Evolutionary conservation across 768 basidiomycete genomes (phyloP).

Genomic region (Dioszegia crocea): DNA sequence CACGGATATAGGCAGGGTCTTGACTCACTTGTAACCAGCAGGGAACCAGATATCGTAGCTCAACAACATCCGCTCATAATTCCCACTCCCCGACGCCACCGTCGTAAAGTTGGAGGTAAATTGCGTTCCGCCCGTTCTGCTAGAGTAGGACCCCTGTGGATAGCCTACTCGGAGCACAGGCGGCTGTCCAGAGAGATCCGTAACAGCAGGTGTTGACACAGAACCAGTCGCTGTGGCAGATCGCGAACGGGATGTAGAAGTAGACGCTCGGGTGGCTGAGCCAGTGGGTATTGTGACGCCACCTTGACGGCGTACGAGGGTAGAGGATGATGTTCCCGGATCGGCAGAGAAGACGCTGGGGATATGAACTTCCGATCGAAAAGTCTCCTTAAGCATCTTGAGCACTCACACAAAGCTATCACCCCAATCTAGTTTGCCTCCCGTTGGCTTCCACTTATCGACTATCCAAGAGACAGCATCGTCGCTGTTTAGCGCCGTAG

Average conservation of each 20-base stretch:
- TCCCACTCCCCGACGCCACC: slow-evolving; percentile 16
- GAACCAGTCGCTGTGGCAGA: slow-evolving; percentile 9
- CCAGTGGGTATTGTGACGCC: slow-evolving; percentile 10
- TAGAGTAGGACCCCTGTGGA: slow-evolving; percentile 37
- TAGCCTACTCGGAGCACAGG: slow-evolving; percentile 37
- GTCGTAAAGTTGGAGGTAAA: slow-evolving; percentile 28
- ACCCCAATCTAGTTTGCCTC: slow-evolving; percentile 28
- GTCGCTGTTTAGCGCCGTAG: slow-evolving; percentile 24
- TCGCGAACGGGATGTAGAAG: slow-evolving; percentile 3
- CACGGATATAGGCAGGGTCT: too few species aligned
- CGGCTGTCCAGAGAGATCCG: slow-evolving; percentile 21
- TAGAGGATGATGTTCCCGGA: slow-evolving; percentile 31
- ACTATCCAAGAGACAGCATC: slow-evolving; percentile 23
- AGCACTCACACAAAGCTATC: slow-evolving; percentile 29
- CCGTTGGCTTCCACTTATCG: slow-evolving; percentile 23
- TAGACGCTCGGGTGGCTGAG: not conserved
- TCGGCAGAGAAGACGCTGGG: slow-evolving; percentile 39
- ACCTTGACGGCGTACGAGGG: slow-evolving; percentile 28
- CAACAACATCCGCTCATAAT: slow-evolving; percentile 39
- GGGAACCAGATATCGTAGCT: slow-evolving; percentile 75
- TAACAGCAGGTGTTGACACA: slow-evolving; percentile 20
- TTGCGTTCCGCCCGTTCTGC: slow-evolving; percentile 39
- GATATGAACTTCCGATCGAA: not conserved
- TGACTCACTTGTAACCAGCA: slow-evolving; percentile 56
- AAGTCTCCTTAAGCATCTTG: too few species aligned